Evolutionary conservation across 257 asterid species (phyloP).

Genomic region (Anisodus tanguticus): DNA sequence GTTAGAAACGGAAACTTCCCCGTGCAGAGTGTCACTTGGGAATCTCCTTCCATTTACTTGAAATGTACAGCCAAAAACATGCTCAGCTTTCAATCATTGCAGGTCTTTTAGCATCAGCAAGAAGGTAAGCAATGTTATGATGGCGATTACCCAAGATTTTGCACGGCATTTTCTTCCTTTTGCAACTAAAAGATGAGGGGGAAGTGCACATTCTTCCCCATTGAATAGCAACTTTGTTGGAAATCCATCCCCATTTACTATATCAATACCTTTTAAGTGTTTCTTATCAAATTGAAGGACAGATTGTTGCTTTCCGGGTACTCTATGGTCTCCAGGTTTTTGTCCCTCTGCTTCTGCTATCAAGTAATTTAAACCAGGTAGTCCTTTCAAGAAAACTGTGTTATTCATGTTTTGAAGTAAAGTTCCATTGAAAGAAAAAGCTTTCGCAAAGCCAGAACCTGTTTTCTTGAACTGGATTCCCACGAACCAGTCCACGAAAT

Average conservation of each 20-base stretch:
- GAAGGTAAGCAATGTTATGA: conserved; percentile 11
- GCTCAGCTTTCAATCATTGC: not conserved
- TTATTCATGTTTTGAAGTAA: conserved; percentile 38
- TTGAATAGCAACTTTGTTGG: conserved; percentile 78
- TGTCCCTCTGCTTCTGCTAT: conserved; percentile 81
- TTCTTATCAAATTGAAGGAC: conserved; percentile 75
- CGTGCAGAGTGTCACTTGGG: not conserved
- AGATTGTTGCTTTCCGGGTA: conserved; percentile 94
- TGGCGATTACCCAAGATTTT: conserved; percentile 4
- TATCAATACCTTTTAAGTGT: conserved; percentile 37
- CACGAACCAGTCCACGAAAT: conserved; percentile 73
- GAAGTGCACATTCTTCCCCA: conserved; percentile 92
- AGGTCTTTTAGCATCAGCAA: conserved; percentile 12
- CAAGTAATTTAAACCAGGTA: conserved; percentile 76
- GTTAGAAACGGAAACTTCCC: conserved; percentile 6
- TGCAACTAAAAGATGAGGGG: conserved; percentile 38
- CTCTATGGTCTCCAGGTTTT: conserved; percentile 63
- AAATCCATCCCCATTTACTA: conserved; percentile 75
- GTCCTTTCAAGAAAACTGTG: conserved; percentile 84
- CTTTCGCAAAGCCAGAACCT: conserved; percentile 65
- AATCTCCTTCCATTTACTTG: conserved; percentile 3
- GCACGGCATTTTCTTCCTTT: conserved; percentile 2
- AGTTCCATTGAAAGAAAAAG: conserved; percentile 80
- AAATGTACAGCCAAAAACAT: conserved; percentile 13
- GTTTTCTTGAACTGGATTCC: conserved; percentile 63